Conservation (phyloP, 192 early-diverging fungal species). For the Backusella morwellensis region DNA sequence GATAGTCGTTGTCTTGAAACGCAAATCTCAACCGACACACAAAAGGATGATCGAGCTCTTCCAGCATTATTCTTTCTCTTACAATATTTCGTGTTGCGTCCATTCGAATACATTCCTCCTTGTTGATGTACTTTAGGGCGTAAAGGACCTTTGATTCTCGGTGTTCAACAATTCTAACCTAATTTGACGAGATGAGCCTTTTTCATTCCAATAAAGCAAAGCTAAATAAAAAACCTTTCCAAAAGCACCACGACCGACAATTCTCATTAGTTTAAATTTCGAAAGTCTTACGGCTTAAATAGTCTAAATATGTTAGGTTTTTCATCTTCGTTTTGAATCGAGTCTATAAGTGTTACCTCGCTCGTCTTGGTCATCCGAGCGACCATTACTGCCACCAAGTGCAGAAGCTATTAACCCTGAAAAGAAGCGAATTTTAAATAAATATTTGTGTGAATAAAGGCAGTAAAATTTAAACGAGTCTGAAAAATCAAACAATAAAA, state of each 20-base stretch:
- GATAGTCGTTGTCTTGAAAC: conserved; percentile 85
- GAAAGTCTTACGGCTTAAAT: conserved; percentile 60
- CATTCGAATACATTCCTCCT: conserved; percentile 84
- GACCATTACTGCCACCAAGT: conserved; percentile 8
- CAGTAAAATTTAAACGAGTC: background rate
- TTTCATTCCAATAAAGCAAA: background rate
- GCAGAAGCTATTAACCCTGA: conserved; percentile 19
- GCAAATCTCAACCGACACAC: conserved; percentile 82
- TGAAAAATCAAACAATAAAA: background rate
- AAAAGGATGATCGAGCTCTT: conserved; percentile 70
- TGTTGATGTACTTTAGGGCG: conserved; percentile 88
- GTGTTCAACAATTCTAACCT: conserved; percentile 84
- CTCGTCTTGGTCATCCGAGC: conserved; percentile 14
- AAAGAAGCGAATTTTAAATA: conserved; percentile 8
- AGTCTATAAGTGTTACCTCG: background rate
- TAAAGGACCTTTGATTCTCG: conserved; percentile 66
- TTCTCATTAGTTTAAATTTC: conserved; percentile 73
- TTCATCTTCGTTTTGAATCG: background rate
- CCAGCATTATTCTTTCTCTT: conserved; percentile 72
- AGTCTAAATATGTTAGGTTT: background rate
- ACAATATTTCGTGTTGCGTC: conserved; percentile 79
- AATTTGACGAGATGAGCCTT: background rate
- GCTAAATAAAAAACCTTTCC: conserved; percentile 64
- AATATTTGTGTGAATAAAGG: background rate
- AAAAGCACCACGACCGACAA: conserved; percentile 84